Evolutionary conservation across 306 rosid species (phyloP).

Genomic region (Lathyrus sativus): DNA sequence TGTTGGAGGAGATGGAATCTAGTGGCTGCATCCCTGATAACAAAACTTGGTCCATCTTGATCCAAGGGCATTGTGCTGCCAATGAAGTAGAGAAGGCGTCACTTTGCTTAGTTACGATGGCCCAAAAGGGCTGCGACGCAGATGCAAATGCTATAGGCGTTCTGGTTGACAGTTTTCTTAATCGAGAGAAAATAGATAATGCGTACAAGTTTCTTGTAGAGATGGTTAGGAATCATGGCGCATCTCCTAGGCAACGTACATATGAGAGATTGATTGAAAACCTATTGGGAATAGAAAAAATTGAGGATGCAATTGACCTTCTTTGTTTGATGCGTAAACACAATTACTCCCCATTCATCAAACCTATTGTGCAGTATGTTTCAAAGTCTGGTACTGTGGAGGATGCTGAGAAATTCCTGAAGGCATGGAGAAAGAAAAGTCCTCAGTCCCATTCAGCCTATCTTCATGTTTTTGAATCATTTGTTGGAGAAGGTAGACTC

Average conservation of each 20-base stretch:
- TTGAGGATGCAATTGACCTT: slow-evolving; percentile 77
- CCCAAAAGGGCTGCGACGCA: slow-evolving; percentile 53
- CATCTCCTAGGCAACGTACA: slow-evolving; percentile 80
- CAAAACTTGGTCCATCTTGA: slow-evolving; percentile 91
- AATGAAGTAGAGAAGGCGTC: slow-evolving; percentile 65
- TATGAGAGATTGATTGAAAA: slow-evolving; percentile 61
- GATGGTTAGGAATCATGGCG: slow-evolving; percentile 48
- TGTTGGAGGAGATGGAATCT: slow-evolving; percentile 82
- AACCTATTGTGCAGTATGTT: slow-evolving; percentile 63
- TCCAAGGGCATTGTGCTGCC: slow-evolving; percentile 82
- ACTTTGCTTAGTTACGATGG: slow-evolving; percentile 67
- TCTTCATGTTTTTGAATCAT: slow-evolving; percentile 63
- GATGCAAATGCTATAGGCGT: slow-evolving; percentile 78
- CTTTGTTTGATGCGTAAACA: slow-evolving; percentile 71
- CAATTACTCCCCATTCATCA: slow-evolving; percentile 57
- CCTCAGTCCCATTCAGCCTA: slow-evolving; percentile 59
- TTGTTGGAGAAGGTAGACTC: slow-evolving; percentile 69
- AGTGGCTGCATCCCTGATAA: slow-evolving; percentile 77
- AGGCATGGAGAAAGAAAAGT: slow-evolving; percentile 46
- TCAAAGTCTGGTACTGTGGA: slow-evolving; percentile 79
- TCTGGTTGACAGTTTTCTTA: slow-evolving; percentile 62
- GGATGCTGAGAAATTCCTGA: slow-evolving; percentile 71
- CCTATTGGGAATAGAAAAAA: slow-evolving; percentile 54
- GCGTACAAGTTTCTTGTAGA: slow-evolving; percentile 64
- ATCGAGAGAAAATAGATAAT: slow-evolving; percentile 54